A percentile compares a stretch with the other conserved stretches of the same genome.
Evolutionary conservation across 2,329 filamentous ascomycete species (phyloP).

Genomic region (Neonectria sp.): DNA sequence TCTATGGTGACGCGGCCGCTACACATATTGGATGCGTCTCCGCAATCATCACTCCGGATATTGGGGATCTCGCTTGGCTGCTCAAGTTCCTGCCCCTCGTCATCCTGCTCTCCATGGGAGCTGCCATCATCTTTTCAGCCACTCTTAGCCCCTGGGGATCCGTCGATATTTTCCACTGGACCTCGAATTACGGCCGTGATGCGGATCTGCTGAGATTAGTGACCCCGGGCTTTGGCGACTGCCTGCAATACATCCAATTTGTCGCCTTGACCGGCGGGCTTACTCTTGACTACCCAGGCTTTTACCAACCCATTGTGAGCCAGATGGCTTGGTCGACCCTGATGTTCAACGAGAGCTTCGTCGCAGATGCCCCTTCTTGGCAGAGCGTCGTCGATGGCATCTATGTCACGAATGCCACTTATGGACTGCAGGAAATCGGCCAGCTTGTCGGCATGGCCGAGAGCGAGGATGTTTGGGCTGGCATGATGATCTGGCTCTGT

Average conservation of each 20-base stretch:
- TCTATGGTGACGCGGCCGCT: constrained; percentile 77
- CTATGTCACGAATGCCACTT: constrained; percentile 84
- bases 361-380: constrained; percentile 76
- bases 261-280: constrained; percentile 89
- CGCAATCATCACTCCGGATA: constrained; percentile 85
- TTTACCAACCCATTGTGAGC: constrained; percentile 92
- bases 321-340: constrained; percentile 90
- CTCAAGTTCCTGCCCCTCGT: constrained; percentile 83
- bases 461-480: constrained; percentile 89
- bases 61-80: constrained; percentile 79
- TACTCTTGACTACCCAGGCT: constrained; percentile 91
- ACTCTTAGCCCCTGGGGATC: constrained; percentile 97
- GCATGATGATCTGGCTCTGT: constrained; percentile 92
- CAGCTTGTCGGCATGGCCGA: constrained; percentile 87
- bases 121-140: constrained; percentile 87
- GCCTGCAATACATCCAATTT: constrained; percentile 97
- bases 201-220: constrained; percentile 92
- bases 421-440: constrained; percentile 84
- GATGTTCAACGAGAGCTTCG: constrained; percentile 94
- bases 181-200: constrained; percentile 97
- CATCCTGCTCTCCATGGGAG: constrained; percentile 83
- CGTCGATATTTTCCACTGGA: constrained; percentile 92
- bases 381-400: constrained; percentile 84
- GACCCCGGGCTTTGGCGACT: constrained; percentile 96
- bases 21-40: constrained; percentile 85